These are phyloP conservation scores for Trichaptum fuscoviolaceum DNA, from an alignment of 768 basidiomycete species.

Conservation along the genomic window DNA sequence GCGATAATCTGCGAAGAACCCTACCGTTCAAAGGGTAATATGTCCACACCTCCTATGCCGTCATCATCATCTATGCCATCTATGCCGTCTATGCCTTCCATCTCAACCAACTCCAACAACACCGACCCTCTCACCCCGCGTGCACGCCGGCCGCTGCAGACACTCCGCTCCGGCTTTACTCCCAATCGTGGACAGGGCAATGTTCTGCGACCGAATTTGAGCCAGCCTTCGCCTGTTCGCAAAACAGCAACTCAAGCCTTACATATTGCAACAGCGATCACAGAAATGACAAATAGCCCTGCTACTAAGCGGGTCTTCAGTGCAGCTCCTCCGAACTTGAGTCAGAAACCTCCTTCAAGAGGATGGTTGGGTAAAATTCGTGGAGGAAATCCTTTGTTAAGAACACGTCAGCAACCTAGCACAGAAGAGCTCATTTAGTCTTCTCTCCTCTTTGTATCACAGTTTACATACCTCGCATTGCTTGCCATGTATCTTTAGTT, in stretches of 20 bases:
- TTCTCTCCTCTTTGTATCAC: not conserved
- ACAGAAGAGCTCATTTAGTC: not conserved
- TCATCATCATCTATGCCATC: not conserved
- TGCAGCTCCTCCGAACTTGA: slow-evolving; percentile 19
- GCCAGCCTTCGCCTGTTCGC: slow-evolving; percentile 48
- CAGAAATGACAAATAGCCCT: slow-evolving; percentile 69
- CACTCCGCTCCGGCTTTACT: slow-evolving; percentile 64
- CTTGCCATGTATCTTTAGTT: slow-evolving; percentile 4
- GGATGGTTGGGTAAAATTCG: slow-evolving; percentile 73
- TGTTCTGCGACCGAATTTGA: slow-evolving; percentile 32
- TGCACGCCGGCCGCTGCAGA: slow-evolving; percentile 52
- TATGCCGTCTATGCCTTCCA: not conserved
- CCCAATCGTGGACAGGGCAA: slow-evolving; percentile 48
- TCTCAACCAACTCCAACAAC: slow-evolving; percentile 34
- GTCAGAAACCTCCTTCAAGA: slow-evolving; percentile 47
- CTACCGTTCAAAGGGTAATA: not conserved
- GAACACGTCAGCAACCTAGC: not conserved
- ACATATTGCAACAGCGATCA: slow-evolving; percentile 20
- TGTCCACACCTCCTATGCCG: not conserved
- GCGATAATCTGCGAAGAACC: not conserved
- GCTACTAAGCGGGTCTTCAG: slow-evolving; percentile 11
- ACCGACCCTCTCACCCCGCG: slow-evolving; percentile 57
- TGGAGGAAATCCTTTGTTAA: slow-evolving; percentile 22
- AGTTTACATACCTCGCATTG: not conserved
- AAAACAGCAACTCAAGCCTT: slow-evolving; percentile 18